These are phyloP conservation scores for Nepenthes gracilis DNA, from an alignment of 148 eudicot species.

Conservation along the genomic window DNA sequence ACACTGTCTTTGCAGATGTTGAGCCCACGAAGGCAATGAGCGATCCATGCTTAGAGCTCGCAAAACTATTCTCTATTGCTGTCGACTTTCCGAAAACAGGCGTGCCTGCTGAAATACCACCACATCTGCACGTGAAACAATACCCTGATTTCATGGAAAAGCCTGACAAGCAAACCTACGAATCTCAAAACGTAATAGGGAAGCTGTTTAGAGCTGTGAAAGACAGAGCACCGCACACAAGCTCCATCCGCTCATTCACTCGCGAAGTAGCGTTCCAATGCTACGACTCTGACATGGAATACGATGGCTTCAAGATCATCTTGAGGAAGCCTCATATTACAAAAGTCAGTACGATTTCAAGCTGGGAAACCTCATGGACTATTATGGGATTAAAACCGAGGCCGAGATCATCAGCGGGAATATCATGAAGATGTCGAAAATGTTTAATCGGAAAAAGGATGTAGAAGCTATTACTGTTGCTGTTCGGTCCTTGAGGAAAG, in stretches of 20 bases:
- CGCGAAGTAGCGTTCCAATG: conserved; percentile 13
- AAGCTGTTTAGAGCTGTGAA: conserved; percentile 32
- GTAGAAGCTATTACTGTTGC: conserved; percentile 31
- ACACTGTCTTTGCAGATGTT: conserved; percentile 57
- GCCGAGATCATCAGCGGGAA: conserved; percentile 38
- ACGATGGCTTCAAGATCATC: conserved; percentile 25
- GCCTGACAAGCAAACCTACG: conserved; percentile 31
- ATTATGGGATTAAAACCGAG: conserved; percentile 38
- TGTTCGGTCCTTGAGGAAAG: conserved; percentile 29
- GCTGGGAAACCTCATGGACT: conserved; percentile 34
- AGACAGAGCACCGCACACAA: conserved; percentile 22
- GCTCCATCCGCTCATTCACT: conserved; percentile 14
- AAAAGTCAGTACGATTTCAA: conserved; percentile 32
- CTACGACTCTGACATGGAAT: conserved; percentile 34
- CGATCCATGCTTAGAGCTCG: conserved; percentile 45
- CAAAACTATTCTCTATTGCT: conserved; percentile 54
- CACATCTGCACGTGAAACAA: conserved; percentile 25
- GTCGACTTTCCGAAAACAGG: conserved; percentile 89
- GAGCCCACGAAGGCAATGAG: conserved; percentile 43
- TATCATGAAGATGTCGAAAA: conserved; percentile 31
- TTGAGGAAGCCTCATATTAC: conserved; percentile 24
- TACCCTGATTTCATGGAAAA: conserved; percentile 62
- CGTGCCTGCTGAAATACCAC: conserved; percentile 52
- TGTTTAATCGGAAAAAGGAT: conserved; percentile 30
- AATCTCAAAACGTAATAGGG: conserved; percentile 25